A percentile compares a stretch with the other conserved stretches of the same genome.
Evolutionary conservation across 1,139 yeast genomes (phyloP).

Genomic region (Protomyces inouyei): DNA sequence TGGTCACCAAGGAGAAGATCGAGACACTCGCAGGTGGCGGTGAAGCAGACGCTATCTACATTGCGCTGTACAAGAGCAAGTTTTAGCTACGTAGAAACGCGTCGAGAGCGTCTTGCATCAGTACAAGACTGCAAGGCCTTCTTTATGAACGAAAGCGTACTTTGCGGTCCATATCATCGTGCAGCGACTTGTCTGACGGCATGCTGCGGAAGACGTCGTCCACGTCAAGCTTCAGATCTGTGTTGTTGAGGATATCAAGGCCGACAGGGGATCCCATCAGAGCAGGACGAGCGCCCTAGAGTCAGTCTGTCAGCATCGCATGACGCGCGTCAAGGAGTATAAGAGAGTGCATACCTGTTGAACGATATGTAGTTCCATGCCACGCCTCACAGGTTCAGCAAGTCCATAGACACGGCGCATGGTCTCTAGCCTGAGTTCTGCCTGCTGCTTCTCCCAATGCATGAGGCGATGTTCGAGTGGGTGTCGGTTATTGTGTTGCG

Average conservation of each 20-base stretch:
- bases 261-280: neutral
- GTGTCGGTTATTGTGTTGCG: slow-evolving; percentile 43
- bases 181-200: neutral
- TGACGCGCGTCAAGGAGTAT: neutral
- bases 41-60: slow-evolving; percentile 91
- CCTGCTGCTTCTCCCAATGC: slow-evolving; percentile 77
- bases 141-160: neutral
- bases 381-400: slow-evolving; percentile 86
- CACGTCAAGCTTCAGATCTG: neutral
- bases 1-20: slow-evolving; percentile 69
- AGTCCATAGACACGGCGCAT: slow-evolving; percentile 84
- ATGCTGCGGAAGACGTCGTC: neutral
- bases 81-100: slow-evolving; percentile 41
- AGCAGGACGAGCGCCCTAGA: neutral
- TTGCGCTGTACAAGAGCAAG: slow-evolving; percentile 60
- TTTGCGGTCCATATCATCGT: slow-evolving; percentile 2
- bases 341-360: neutral
- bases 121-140: neutral
- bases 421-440: slow-evolving; percentile 64
- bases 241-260: neutral
- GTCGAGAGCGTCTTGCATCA: neutral
- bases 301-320: neutral
- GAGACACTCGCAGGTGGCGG: slow-evolving; percentile 92
- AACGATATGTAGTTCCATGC: slow-evolving; percentile 58
- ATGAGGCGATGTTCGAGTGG: slow-evolving; percentile 73